Conservation (phyloP, 2,329 filamentous ascomycete species). For the Fusarium azukiicola region DNA sequence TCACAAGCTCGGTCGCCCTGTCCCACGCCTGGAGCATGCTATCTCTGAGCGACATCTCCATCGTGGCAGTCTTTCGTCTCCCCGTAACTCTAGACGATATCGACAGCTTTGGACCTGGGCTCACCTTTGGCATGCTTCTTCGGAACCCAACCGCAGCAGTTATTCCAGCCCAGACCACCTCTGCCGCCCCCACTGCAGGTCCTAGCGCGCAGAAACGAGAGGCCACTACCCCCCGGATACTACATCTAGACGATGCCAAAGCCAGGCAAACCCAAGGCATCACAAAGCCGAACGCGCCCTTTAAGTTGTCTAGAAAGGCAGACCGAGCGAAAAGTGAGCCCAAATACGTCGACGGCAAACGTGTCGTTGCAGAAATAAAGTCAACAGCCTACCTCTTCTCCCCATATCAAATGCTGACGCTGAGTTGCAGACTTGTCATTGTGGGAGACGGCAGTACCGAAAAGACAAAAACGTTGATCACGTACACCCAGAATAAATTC, state of each 20-base stretch:
- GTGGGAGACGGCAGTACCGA: background rate
- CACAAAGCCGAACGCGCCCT: background rate
- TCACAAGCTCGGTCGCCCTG: background rate
- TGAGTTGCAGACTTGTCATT: background rate
- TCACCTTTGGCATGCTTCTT: slow-evolving; percentile 3
- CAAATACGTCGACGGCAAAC: slow-evolving; percentile 4
- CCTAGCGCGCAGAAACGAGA: background rate
- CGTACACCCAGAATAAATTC: background rate
- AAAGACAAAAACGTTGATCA: background rate
- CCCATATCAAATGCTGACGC: background rate
- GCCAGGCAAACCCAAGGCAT: background rate
- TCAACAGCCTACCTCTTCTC: slow-evolving; percentile 1
- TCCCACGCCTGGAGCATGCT: slow-evolving; percentile 4
- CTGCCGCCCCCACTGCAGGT: background rate
- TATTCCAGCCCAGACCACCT: background rate
- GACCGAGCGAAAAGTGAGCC: background rate
- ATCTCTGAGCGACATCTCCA: background rate
- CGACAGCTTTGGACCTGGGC: background rate
- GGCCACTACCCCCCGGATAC: background rate
- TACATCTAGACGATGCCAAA: background rate
- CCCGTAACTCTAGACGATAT: background rate
- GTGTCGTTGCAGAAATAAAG: slow-evolving; percentile 5
- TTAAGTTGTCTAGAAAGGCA: background rate
- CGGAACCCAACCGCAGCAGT: background rate
- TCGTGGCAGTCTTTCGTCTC: background rate